phyloP scores from a whole-genome alignment of 805 yeast genomes.

The Kazachstania kunashirensis region DNA sequence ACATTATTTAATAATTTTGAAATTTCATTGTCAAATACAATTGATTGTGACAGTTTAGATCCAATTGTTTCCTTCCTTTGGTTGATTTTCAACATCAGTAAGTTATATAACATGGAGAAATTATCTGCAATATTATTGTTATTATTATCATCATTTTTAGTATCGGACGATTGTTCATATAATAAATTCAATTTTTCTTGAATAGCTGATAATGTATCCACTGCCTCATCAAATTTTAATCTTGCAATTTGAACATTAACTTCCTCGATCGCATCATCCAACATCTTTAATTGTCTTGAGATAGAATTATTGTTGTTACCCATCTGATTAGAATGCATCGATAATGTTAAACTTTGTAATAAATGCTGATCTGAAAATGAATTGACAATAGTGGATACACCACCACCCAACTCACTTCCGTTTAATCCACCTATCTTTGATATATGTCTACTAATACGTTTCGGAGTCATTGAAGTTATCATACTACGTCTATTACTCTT shows the following conservation, averaged over 20 bases:
- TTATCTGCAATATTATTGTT: constrained; percentile 8
- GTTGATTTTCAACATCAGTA: constrained; percentile 27
- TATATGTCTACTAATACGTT: constrained; percentile 5
- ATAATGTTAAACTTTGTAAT: constrained; percentile 49
- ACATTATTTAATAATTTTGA: constrained; percentile 21
- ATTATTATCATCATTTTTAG: constrained; percentile 12
- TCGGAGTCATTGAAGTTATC: constrained; percentile 14
- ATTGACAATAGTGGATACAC: constrained; percentile 2
- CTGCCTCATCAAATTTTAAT: constrained; percentile 40
- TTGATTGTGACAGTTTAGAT: constrained; percentile 29
- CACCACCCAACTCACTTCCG: not conserved
- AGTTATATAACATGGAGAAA: constrained; percentile 20
- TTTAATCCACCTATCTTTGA: not conserved
- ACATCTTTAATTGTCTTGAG: constrained; percentile 39
- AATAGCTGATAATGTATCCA: constrained; percentile 28
- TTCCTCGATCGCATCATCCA: constrained; percentile 59
- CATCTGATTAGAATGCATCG: constrained; percentile 51
- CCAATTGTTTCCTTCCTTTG: constrained; percentile 27
- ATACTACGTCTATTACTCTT: constrained; percentile 29
- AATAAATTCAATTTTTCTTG: constrained; percentile 22
- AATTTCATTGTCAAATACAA: constrained; percentile 26
- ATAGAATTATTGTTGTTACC: constrained; percentile 38
- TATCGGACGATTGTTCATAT: constrained; percentile 8
- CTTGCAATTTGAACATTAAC: constrained; percentile 60
- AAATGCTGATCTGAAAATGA: constrained; percentile 26